Percentiles rank a stretch among this genome's conserved stretches.
These are phyloP conservation scores for Saprolegnia diclina DNA, from an alignment of 352 stramenopile species.

Conservation along the genomic window DNA sequence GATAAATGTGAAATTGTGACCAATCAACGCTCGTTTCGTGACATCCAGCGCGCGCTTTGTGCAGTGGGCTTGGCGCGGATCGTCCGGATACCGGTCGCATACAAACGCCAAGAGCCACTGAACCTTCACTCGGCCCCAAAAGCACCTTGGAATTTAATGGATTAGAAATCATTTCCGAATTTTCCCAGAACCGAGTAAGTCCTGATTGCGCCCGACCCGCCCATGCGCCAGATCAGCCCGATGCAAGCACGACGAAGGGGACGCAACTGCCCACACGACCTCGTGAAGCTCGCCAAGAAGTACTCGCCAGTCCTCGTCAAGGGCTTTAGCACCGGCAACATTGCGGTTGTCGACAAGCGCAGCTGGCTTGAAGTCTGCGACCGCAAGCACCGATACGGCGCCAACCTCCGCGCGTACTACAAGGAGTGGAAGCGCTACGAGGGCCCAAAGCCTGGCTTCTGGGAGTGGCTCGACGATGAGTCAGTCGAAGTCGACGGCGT, in stretches of 20 bases:
- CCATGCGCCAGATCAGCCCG: slow-evolving; percentile 5
- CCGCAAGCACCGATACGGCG: slow-evolving; percentile 89
- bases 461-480: slow-evolving; percentile 85
- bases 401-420: slow-evolving; percentile 95
- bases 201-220: not conserved
- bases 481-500: slow-evolving; percentile 83
- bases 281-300: slow-evolving; percentile 84
- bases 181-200: not conserved
- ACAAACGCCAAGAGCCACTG: slow-evolving; percentile 20
- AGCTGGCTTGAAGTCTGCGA: slow-evolving; percentile 87
- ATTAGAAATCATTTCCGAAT: slow-evolving; percentile 26
- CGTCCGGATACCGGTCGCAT: slow-evolving; percentile 5
- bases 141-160: not conserved
- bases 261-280: slow-evolving; percentile 47
- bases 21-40: not conserved
- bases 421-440: slow-evolving; percentile 90
- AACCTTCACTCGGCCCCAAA: slow-evolving; percentile 5
- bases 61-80: not conserved
- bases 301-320: slow-evolving; percentile 86
- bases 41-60: not conserved
- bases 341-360: slow-evolving; percentile 88
- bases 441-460: slow-evolving; percentile 67
- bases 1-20: not conserved
- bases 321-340: slow-evolving; percentile 83
- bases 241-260: slow-evolving; percentile 23